phyloP scores from a whole-genome alignment of 1,284 basidiomycete species.

The Sporisorium iseilematis-ciliati region DNA sequence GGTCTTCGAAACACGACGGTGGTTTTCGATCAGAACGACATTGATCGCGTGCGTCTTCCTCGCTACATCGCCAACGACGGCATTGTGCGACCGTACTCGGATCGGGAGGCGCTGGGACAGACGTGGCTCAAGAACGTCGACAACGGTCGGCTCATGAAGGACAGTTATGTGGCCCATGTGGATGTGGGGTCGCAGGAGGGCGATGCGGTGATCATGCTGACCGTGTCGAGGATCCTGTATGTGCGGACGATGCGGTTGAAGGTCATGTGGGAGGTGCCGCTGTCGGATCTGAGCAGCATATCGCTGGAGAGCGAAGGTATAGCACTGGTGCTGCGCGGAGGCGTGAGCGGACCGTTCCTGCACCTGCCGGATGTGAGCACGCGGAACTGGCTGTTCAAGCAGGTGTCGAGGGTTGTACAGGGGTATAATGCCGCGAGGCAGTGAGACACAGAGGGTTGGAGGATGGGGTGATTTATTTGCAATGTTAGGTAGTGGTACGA shows the following conservation, averaged over 20 bases:
- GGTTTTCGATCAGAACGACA: slow-evolving; percentile 91
- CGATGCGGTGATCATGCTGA: slow-evolving; percentile 66
- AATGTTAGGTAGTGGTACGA: neutral
- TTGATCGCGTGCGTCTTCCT: slow-evolving; percentile 90
- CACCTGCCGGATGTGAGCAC: slow-evolving; percentile 73
- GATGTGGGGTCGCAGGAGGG: slow-evolving; percentile 73
- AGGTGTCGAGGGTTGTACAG: slow-evolving; percentile 71
- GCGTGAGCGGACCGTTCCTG: slow-evolving; percentile 74
- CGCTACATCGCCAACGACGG: slow-evolving; percentile 78
- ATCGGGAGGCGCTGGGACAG: slow-evolving; percentile 91
- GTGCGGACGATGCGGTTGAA: slow-evolving; percentile 87
- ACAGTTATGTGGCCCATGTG: slow-evolving; percentile 87
- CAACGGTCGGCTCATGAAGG: slow-evolving; percentile 84
- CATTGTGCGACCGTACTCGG: slow-evolving; percentile 75
- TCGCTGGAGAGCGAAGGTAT: slow-evolving; percentile 72
- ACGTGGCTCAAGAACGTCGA: slow-evolving; percentile 95
- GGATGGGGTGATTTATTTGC: too few relatives aligned
- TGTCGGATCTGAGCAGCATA: slow-evolving; percentile 87
- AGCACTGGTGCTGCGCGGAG: slow-evolving; percentile 76
- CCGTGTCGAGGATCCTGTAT: slow-evolving; percentile 73
- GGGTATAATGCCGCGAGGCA: slow-evolving; percentile 50
- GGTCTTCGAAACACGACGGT: slow-evolving; percentile 95
- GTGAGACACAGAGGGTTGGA: slow-evolving; percentile 5
- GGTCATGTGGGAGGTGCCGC: slow-evolving; percentile 91
- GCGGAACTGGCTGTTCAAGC: slow-evolving; percentile 75